Evolutionary conservation across 768 basidiomycete genomes (phyloP).

Genomic region (Russula dissimulans): DNA sequence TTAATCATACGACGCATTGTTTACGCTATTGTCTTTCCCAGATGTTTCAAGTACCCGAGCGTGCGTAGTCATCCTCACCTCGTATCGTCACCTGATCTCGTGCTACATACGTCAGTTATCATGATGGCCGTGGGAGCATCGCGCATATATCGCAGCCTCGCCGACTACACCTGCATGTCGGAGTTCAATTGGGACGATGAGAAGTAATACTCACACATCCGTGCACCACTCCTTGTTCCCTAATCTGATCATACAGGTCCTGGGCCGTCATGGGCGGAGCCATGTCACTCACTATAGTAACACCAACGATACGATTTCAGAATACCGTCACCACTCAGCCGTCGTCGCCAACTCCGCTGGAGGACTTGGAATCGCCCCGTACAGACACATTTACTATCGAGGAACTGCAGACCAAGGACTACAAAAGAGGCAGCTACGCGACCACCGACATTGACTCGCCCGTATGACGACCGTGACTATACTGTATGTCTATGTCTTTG

Average conservation of each 20-base stretch:
- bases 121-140: conserved; percentile 16
- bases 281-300: not conserved
- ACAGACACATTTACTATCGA: not conserved
- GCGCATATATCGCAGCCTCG: conserved; percentile 15
- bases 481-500: not conserved
- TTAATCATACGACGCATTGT: not conserved
- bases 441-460: not conserved
- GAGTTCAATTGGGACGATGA: conserved; percentile 13
- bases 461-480: not conserved
- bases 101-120: not conserved
- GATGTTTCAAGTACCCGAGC: conserved; percentile 17
- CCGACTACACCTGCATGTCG: conserved; percentile 12
- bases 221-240: too few species aligned
- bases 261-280: not conserved
- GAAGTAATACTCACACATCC: not conserved
- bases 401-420: not conserved
- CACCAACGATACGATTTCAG: not conserved
- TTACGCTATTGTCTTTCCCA: not conserved
- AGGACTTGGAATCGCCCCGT: not conserved
- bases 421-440: not conserved
- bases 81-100: not conserved
- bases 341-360: not conserved
- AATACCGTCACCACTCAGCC: not conserved
- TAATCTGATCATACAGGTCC: not conserved
- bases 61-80: conserved; percentile 2